Evolutionary conservation across 2,329 filamentous ascomycete genomes (phyloP).

Genomic region (Aspergillus aculeatinus): DNA sequence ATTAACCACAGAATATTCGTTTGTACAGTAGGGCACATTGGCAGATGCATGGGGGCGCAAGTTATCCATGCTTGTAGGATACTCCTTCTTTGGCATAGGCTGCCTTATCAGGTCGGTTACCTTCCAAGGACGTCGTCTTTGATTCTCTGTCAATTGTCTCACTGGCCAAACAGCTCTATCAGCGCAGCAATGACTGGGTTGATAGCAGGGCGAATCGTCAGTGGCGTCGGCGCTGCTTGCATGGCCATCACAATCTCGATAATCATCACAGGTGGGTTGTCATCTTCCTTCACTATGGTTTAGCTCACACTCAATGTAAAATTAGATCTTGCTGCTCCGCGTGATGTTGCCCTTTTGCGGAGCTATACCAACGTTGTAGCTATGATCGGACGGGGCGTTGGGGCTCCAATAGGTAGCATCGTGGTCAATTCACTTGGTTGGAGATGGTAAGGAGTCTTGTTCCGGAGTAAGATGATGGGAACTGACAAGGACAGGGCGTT

Average conservation of each 20-base stretch:
- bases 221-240: no score
- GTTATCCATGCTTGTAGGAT: not conserved
- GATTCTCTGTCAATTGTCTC: not conserved
- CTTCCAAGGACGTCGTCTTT: not conserved
- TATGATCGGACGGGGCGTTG: not conserved
- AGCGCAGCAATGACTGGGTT: not conserved
- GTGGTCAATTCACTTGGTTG: no score
- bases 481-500: no score
- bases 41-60: not conserved
- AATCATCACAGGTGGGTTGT: no score
- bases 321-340: constrained; percentile 4
- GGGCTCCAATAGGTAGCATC: no score
- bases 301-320: not conserved
- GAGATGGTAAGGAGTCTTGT: no score
- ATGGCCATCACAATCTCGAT: no score
- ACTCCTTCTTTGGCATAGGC: not conserved
- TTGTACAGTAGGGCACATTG: not conserved
- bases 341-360: constrained; percentile 1
- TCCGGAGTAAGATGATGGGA: no score
- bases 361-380: constrained; percentile 1
- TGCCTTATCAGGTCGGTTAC: not conserved
- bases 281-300: not conserved
- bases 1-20: not conserved
- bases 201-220: not conserved
- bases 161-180: not conserved